Base-by-base conservation (phyloP, 2,329 filamentous ascomycete genomes). In the Xylaria sp. region DNA sequence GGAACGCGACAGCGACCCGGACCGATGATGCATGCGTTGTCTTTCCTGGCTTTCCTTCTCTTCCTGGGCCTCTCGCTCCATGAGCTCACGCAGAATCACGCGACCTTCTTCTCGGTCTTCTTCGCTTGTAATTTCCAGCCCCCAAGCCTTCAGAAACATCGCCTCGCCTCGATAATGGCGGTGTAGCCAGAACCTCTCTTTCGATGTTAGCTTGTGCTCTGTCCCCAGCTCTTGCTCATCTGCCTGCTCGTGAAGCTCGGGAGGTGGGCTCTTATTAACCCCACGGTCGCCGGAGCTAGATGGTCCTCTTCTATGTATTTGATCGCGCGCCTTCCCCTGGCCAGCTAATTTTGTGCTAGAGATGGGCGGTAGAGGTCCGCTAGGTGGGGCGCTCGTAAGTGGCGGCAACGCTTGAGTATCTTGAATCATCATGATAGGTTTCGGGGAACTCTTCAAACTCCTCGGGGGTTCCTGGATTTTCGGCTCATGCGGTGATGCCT, bases 151-250 rank as follows among this genome's bases (percentile, higher is more conserved):
- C 34, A 77, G 65, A 66, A 77, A 77, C 10, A 66, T 73, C 3
- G 75, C 74, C 63, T 77, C 76, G 48, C 76, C 76, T 15, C 75
- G 74, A 66, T 77, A 77, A 50, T 77, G 73, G 37, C 70, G 61
- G 65, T 77, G 76, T 34, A 77, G 58, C 76, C 76, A 77, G 32
- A 76, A 69, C 7, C 75, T 68, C 48, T 77, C 76, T 58, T 74
- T 72, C 2, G 73, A 48, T 12, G 74, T 74, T 23, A 73, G 65
- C 8, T 71, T 71, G 32, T 65, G 63, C 44, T 69, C 57, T 15
- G n/a, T 1, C n/a, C 52, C 58, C 23, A 39, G 51, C 46, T 64
- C 61, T n/a, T 55, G 59, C 15, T 4, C 37, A 6, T 64, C 55
- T 52, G 23, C 41, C 44, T 52, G 68, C 28, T 69, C 57, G 25